Base-by-base conservation (phyloP, 257 asterid genomes). In the Scutellaria minor region DNA sequence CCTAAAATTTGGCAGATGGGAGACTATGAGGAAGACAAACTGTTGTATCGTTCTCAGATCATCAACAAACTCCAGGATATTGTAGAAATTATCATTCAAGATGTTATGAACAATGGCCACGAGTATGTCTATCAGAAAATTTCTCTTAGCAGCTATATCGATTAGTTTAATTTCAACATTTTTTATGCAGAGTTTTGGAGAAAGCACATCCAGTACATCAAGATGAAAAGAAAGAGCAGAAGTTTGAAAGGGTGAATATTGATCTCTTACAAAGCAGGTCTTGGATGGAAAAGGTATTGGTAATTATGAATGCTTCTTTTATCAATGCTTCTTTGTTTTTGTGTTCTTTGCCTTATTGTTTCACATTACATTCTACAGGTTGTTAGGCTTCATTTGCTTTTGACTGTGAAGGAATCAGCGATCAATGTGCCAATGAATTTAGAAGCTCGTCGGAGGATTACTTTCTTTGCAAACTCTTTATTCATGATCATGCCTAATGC, bases 321-420 rank as follows among this genome's bases (percentile, higher is more conserved):
- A 40, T 76, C 63, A 37, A 14, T 66, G 45, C 45, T 70, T 59
- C 24, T 67, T n/a, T n/a, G n/a, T n/a, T n/a, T n/a, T n/a, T n/a
- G n/a, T n/a, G n/a, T 70, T 59, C 24, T 67, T 18, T 72, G 51
- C 72, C 11, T 56, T 37, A 27, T 50, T 46, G 40, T 68, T 64
- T 75, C 37, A 47, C 72, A 63, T 69, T 74, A 50, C 22, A n/a
- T 60, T 54, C 31, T 69, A 31, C 85, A 94, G 99, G 93, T 89
- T 85, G 90, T 88, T 83, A 85, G 99, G 88, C 98, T 95, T 69
- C 90, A 88, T 84, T 88, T 95, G 80, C 96, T 95, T 68, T 76
- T 95, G 85, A 95, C 98, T 24, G 98, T 86, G 75, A 95, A 95
- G 84, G 99, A 95, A 80, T 95, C 98, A 53, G 99, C 99, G 59